Percentiles rank a stretch among this genome's conserved stretches.
These are phyloP conservation scores for Sanghuangporus weigelae DNA, from an alignment of 1,284 basidiomycete genomes.

Conservation along the genomic window DNA sequence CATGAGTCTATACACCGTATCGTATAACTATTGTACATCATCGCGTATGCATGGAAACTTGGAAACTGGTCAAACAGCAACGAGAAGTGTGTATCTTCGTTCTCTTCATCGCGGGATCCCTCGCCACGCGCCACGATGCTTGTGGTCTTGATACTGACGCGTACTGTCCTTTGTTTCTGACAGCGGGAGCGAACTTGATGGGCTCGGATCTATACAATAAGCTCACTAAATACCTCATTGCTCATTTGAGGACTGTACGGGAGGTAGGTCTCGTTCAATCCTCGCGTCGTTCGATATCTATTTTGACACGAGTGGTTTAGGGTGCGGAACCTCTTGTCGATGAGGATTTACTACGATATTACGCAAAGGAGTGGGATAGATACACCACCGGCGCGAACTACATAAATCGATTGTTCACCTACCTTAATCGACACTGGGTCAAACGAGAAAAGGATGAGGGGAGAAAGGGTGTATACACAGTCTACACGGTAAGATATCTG, in stretches of 20 bases:
- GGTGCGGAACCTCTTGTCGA: constrained; percentile 79
- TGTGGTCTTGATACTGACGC: constrained; percentile 15
- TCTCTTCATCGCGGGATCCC: background rate
- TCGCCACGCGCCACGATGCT: constrained; percentile 14
- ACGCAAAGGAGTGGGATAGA: constrained; percentile 91
- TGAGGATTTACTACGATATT: constrained; percentile 86
- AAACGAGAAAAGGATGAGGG: constrained; percentile 98
- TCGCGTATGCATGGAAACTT: constrained; percentile 73
- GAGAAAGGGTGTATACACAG: constrained; percentile 89
- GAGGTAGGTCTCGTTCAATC: constrained; percentile 39
- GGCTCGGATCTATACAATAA: constrained; percentile 93
- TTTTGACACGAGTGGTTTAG: constrained; percentile 34
- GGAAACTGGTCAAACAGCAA: constrained; percentile 41
- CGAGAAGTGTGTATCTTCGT: constrained; percentile 49
- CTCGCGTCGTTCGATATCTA: constrained; percentile 16
- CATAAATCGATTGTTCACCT: constrained; percentile 93
- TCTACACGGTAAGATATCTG: constrained; percentile 80
- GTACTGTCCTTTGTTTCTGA: constrained; percentile 22
- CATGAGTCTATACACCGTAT: constrained; percentile 89
- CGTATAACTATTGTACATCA: constrained; percentile 95
- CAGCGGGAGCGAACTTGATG: constrained; percentile 91
- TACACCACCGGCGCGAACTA: constrained; percentile 97
- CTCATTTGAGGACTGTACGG: constrained; percentile 67
- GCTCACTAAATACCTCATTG: constrained; percentile 79
- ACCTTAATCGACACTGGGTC: constrained; percentile 99